A percentile compares a stretch with the other conserved stretches of the same genome.
Evolutionary conservation across 441 rosid species (phyloP).

Genomic region (Erysimum cheiri): DNA sequence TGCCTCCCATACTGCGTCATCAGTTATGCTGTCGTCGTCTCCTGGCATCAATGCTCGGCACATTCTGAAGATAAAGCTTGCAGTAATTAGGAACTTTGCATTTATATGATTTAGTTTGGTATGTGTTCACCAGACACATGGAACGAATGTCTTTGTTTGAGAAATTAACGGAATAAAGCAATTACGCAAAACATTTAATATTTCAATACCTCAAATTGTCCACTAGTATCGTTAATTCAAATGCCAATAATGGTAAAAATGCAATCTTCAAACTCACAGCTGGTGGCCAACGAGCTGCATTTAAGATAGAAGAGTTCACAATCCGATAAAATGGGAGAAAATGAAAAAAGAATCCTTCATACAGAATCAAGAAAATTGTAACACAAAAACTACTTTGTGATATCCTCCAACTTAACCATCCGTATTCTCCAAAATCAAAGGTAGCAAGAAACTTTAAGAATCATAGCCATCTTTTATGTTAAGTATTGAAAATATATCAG

Average conservation of each 20-base stretch:
- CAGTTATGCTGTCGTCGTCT: constrained; percentile 83
- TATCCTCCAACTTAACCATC: constrained; percentile 2
- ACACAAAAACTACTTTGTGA: not conserved
- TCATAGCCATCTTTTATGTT: not conserved
- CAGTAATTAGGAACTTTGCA: constrained; percentile 23
- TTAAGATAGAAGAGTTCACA: constrained; percentile 22
- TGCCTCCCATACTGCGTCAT: constrained; percentile 98
- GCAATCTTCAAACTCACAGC: constrained; percentile 91
- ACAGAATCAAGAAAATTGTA: constrained; percentile 20
- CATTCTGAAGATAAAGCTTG: constrained; percentile 64
- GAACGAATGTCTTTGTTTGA: constrained; percentile 13
- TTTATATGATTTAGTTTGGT: constrained; percentile 11
- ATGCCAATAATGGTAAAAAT: constrained; percentile 80
- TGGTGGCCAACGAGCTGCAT: constrained; percentile 64
- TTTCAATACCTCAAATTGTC: constrained; percentile 86
- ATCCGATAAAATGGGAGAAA: constrained; percentile 29
- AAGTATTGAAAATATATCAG: constrained; percentile 1
- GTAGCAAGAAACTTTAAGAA: constrained; percentile 16
- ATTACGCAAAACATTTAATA: not conserved
- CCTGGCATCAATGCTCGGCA: constrained; percentile 97
- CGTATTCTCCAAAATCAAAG: not conserved
- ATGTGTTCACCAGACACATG: constrained; percentile 13
- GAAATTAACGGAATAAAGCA: constrained; percentile 1
- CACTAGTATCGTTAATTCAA: constrained; percentile 74
- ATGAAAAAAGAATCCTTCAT: not conserved